Percentiles rank a stretch among this genome's conserved stretches.
phyloP scores from a whole-genome alignment of 805 yeast species.

The Clavispora fructus region DNA sequence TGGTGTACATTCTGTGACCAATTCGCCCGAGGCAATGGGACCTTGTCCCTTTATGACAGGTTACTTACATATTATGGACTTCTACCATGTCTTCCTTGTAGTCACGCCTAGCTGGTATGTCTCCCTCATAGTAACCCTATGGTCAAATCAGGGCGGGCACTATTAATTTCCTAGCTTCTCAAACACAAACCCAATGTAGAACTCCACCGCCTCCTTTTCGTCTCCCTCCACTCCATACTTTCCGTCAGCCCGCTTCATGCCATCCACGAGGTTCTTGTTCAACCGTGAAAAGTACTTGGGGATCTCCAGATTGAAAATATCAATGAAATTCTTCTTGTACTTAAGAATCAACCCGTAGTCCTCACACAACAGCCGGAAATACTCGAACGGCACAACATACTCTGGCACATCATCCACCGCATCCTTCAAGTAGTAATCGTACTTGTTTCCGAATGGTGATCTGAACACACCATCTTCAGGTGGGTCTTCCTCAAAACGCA shows the following conservation, averaged over 20 bases:
- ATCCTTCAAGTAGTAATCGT: constrained; percentile 77
- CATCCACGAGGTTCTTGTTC: constrained; percentile 58
- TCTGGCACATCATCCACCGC: constrained; percentile 97
- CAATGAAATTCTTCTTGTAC: constrained; percentile 71
- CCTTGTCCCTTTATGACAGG: no score
- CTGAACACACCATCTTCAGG: constrained; percentile 72
- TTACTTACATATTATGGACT: no score
- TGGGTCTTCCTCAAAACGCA: constrained; percentile 72
- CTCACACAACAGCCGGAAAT: constrained; percentile 74
- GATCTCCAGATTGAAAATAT: constrained; percentile 75
- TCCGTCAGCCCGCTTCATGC: constrained; percentile 73
- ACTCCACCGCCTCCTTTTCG: constrained; percentile 86
- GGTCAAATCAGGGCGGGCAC: neutral
- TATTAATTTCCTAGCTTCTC: constrained; percentile 44
- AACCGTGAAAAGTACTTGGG: constrained; percentile 57
- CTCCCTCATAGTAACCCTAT: no score
- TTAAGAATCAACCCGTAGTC: constrained; percentile 73
- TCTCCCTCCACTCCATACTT: constrained; percentile 82
- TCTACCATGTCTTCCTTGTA: no score
- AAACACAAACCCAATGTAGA: constrained; percentile 80
- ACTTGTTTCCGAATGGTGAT: constrained; percentile 77
- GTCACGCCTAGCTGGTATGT: no score
- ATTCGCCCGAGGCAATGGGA: no score
- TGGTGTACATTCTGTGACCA: no score
- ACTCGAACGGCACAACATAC: constrained; percentile 91